Evolutionary conservation across 1,139 yeast genomes (phyloP).

Genomic region (Magnusiomyces suaveolens): DNA sequence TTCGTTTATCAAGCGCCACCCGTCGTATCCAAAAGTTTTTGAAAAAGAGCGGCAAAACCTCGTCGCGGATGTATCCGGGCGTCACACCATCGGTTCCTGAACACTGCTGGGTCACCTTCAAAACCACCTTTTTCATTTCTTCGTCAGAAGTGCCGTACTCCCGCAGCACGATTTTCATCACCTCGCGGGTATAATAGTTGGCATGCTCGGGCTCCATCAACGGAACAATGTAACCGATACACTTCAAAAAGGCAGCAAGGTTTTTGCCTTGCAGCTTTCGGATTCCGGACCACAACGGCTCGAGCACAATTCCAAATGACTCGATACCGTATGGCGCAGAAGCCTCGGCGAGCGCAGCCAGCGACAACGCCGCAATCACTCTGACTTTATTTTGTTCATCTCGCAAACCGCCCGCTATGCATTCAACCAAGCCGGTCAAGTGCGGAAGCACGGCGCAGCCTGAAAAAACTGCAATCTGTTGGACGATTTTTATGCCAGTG

Average conservation of each 20-base stretch:
- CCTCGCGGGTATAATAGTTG: slow-evolving; percentile 65
- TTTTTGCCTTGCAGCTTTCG: slow-evolving; percentile 68
- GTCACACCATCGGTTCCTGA: slow-evolving; percentile 45
- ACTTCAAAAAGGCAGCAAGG: slow-evolving; percentile 65
- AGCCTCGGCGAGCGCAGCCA: slow-evolving; percentile 75
- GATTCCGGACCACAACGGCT: slow-evolving; percentile 75
- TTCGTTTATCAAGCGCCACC: slow-evolving; percentile 41
- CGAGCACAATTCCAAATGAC: slow-evolving; percentile 62
- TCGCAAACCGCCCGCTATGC: slow-evolving; percentile 49
- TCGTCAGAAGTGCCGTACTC: slow-evolving; percentile 82
- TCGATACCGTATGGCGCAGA: slow-evolving; percentile 87
- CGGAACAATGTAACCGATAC: slow-evolving; percentile 75
- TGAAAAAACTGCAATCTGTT: slow-evolving; percentile 58
- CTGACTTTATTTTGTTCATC: slow-evolving; percentile 68
- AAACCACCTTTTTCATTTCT: slow-evolving; percentile 71
- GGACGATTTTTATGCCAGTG: slow-evolving; percentile 72
- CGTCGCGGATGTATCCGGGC: slow-evolving; percentile 38
- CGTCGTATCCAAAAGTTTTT: slow-evolving; percentile 60
- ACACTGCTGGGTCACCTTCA: slow-evolving; percentile 53
- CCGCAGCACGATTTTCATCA: slow-evolving; percentile 54
- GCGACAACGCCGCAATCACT: slow-evolving; percentile 58
- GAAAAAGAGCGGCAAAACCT: slow-evolving; percentile 56
- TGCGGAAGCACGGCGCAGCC: slow-evolving; percentile 77
- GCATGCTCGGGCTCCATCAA: slow-evolving; percentile 80
- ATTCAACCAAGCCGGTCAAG: slow-evolving; percentile 52